phyloP scores from a whole-genome alignment of 305 asterid genomes.

The Ilex paraguariensis region DNA sequence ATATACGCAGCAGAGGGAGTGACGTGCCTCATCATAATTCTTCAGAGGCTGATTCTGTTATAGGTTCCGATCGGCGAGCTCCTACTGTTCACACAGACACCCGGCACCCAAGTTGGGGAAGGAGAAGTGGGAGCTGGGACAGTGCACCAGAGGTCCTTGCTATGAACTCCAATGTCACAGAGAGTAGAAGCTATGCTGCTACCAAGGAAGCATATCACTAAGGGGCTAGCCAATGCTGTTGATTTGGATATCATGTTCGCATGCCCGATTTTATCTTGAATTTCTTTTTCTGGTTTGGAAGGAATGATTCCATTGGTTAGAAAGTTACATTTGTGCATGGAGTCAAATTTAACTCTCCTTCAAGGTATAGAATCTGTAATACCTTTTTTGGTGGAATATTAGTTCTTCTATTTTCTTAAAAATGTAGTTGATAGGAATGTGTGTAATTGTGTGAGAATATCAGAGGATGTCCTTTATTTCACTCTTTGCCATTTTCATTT shows the following conservation, averaged over 20 bases:
- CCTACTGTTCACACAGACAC: constrained; percentile 46
- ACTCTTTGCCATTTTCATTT: neutral
- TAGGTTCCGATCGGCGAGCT: constrained; percentile 31
- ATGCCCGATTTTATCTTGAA: neutral
- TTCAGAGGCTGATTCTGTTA: constrained; percentile 15
- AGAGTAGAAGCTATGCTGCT: constrained; percentile 32
- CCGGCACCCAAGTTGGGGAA: constrained; percentile 67
- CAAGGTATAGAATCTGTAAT: too few species aligned
- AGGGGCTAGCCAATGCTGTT: too few species aligned
- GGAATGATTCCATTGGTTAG: neutral
- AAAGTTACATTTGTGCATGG: neutral
- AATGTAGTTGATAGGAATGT: neutral
- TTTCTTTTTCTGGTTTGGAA: neutral
- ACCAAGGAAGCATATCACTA: constrained; percentile 35
- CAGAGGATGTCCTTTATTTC: neutral
- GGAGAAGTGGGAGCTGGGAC: constrained; percentile 72
- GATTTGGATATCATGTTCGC: neutral
- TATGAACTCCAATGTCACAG: constrained; percentile 16
- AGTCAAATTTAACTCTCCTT: neutral
- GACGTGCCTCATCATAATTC: constrained; percentile 14
- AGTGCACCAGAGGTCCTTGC: constrained; percentile 50
- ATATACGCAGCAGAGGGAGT: constrained; percentile 23
- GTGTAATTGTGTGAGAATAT: neutral
- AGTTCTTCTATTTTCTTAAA: neutral
- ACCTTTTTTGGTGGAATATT: too few species aligned